Evolutionary conservation across 768 basidiomycete species (phyloP), one percentile per base, ranked within the genome.

Genomic region (Asterophora lycoperdoides): DNA sequence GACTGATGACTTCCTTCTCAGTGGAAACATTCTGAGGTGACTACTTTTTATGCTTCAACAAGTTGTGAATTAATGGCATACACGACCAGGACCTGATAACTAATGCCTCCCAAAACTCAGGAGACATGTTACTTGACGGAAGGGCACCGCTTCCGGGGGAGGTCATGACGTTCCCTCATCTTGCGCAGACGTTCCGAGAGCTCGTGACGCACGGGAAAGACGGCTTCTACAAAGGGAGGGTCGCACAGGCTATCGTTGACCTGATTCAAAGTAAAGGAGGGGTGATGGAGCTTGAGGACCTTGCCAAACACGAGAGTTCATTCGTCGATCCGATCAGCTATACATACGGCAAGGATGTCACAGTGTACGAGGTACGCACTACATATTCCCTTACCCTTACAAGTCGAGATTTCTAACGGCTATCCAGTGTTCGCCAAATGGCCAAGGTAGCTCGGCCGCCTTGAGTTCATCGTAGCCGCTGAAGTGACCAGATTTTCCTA

Each of bases 291-390:
- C 76, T 97, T 9, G 83, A 86, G 15, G 96, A 99, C 64, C 80
- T 99, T 33, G 88, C 86, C 14, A 74, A 76, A 39, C 93, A 95
- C 61, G 68, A 77, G 43, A 83, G 89, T 0, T 72, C 82, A 3
- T 79, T 91, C 34, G 89, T 97, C 14, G 81, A 93, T 52, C 95
- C 96, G 2, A 93, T 97, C 70, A 84, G 81, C 49, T 95, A 95
- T 64, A 92, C 86, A 2, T 98, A 90, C 57, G 85, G 77, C 15
- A 72, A 77, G 6, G 88, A 93, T 49, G 86, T 97, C 8, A 92
- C 93, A 0, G 73, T 98, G 0, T 92, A 92, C 64, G 95, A 99
- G 79, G 93, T 89, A 57, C 51, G 33, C 8, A 17, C 28, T 30
- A 8, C 44, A 5, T 10, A n/a, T 3, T 20, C 7, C 40, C 44